Conservation (phyloP, 495 filamentous ascomycete species). For the Copromyces sp. region DNA sequence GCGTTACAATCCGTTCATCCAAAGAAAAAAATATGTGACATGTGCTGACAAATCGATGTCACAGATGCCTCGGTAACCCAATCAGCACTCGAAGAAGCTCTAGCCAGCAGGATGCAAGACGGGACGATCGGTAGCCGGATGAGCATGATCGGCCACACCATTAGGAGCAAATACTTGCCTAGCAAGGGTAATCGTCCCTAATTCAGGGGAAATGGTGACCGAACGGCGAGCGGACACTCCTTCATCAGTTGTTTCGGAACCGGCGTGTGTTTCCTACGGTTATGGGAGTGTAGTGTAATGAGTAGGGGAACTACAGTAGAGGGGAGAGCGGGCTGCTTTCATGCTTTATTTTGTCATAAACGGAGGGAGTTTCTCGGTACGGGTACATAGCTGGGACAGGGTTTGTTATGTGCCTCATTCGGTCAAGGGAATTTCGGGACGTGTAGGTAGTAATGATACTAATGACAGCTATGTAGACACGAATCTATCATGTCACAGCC, state of each 20-base stretch:
- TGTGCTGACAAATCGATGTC: neutral
- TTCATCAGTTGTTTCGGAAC: neutral
- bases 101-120: conserved; percentile 84
- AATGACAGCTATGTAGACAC: neutral
- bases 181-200: neutral
- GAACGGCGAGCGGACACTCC: neutral
- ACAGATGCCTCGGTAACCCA: conserved; percentile 88
- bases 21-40: neutral
- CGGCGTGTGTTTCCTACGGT: neutral
- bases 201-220: neutral
- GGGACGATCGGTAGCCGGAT: conserved; percentile 67
- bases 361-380: neutral
- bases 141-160: conserved; percentile 63
- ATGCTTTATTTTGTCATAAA: neutral
- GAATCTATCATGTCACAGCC: neutral
- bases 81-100: conserved; percentile 86
- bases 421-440: neutral
- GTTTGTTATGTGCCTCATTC: too few species aligned
- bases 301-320: neutral
- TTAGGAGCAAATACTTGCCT: conserved; percentile 41
- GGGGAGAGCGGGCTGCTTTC: neutral
- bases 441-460: neutral
- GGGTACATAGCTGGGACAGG: neutral
- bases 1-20: neutral
- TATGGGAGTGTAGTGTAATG: neutral